Conservation (phyloP, 2,329 filamentous ascomycete species). For the Ophiostoma angusticollis region DNA sequence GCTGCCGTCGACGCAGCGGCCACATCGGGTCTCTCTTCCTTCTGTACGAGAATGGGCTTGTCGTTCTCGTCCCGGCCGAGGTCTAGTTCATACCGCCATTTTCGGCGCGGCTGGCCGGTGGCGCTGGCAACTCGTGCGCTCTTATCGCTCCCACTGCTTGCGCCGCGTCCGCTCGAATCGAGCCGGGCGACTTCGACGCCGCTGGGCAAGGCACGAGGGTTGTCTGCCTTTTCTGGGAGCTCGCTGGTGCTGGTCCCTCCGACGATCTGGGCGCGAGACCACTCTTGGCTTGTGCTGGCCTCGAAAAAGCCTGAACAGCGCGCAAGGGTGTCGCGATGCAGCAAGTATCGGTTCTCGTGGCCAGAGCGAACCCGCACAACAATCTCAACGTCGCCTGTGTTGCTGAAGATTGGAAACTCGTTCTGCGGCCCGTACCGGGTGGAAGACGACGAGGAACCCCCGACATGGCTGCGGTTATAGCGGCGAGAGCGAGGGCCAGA, state of each 20-base stretch:
- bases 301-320: slow-evolving; percentile 94
- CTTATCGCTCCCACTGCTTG: slow-evolving; percentile 27
- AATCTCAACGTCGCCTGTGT: slow-evolving; percentile 89
- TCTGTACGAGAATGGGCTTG: slow-evolving; percentile 79
- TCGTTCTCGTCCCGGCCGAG: slow-evolving; percentile 59
- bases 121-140: slow-evolving; percentile 25
- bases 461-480: slow-evolving; percentile 70
- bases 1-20: slow-evolving; percentile 7
- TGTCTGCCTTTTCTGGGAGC: background rate
- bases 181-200: slow-evolving; percentile 36
- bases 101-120: slow-evolving; percentile 26
- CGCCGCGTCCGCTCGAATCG: slow-evolving; percentile 33
- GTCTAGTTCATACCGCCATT: slow-evolving; percentile 84
- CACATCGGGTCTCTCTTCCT: slow-evolving; percentile 41
- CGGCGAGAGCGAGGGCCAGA: slow-evolving; percentile 23
- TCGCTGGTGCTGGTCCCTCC: background rate
- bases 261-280: slow-evolving; percentile 38
- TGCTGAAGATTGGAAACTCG: slow-evolving; percentile 83
- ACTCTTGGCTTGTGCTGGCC: slow-evolving; percentile 67
- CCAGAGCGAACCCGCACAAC: slow-evolving; percentile 52
- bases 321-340: slow-evolving; percentile 76
- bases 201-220: slow-evolving; percentile 6
- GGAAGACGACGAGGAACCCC: slow-evolving; percentile 38
- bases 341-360: slow-evolving; percentile 69
- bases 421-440: slow-evolving; percentile 55